Percentiles rank a stretch among this genome's conserved stretches.
These are phyloP conservation scores for Solanum microdontum DNA, from an alignment of 257 asterid genomes.

Conservation along the genomic window DNA sequence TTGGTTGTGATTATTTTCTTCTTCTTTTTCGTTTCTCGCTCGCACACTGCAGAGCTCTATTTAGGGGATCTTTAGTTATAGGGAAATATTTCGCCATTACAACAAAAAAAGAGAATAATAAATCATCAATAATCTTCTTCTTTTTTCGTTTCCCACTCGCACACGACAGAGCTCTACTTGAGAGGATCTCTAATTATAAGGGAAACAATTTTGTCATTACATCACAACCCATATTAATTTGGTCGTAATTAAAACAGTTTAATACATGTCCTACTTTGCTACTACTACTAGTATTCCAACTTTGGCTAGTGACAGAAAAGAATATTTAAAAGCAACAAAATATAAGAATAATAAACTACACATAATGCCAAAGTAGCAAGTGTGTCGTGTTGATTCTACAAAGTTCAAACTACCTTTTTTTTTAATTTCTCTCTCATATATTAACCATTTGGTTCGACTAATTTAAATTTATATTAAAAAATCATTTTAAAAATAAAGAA, in stretches of 20 bases:
- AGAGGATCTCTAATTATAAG: no score
- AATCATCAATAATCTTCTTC: background rate
- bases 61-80: background rate
- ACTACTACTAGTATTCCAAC: background rate
- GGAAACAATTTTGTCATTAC: no score
- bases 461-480: background rate
- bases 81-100: no score
- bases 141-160: background rate
- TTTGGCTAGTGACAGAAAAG: background rate
- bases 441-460: background rate
- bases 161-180: background rate
- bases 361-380: background rate
- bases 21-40: no score
- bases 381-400: background rate
- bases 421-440: background rate
- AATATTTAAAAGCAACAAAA: background rate
- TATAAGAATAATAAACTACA: background rate
- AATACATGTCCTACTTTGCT: background rate
- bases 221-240: no score
- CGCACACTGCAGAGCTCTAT: background rate
- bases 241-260: background rate
- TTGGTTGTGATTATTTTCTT: background rate
- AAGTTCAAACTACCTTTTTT: background rate
- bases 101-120: background rate
- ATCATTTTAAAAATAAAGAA: fast-evolving